phyloP scores from a whole-genome alignment of 768 basidiomycete species.

The Podaxis carcinomalis region DNA sequence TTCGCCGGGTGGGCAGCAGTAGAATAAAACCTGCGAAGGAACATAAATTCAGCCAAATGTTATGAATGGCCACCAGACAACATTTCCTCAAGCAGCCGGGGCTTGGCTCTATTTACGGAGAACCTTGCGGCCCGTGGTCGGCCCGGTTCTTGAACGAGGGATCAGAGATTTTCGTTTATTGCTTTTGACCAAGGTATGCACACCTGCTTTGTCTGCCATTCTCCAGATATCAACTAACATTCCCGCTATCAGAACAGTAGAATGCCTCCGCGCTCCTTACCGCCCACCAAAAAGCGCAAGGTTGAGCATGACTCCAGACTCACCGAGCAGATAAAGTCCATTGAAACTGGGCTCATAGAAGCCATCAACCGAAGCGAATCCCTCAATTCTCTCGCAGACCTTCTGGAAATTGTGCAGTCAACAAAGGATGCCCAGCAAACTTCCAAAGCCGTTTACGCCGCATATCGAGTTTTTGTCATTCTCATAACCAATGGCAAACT shows the following conservation, averaged over 20 bases:
- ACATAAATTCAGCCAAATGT: background rate
- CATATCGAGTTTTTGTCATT: slow-evolving; percentile 73
- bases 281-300: slow-evolving; percentile 50
- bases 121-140: background rate
- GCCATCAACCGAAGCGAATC: slow-evolving; percentile 55
- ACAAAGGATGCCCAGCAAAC: slow-evolving; percentile 49
- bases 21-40: slow-evolving; percentile 6
- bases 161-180: slow-evolving; percentile 3
- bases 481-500: slow-evolving; percentile 60
- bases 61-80: background rate
- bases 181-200: background rate
- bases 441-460: slow-evolving; percentile 74
- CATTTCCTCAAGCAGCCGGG: background rate
- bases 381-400: slow-evolving; percentile 75
- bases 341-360: slow-evolving; percentile 53
- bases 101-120: background rate
- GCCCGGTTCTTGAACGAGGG: background rate
- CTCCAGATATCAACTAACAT: background rate
- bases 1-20: slow-evolving; percentile 4
- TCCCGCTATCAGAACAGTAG: background rate
- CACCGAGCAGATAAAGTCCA: slow-evolving; percentile 29
- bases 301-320: slow-evolving; percentile 26
- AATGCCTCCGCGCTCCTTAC: slow-evolving; percentile 37
- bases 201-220: background rate
- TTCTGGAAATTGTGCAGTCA: slow-evolving; percentile 53